These are phyloP conservation scores for Boehmeria nivea DNA, from an alignment of 306 rosid species.

Conservation along the genomic window DNA sequence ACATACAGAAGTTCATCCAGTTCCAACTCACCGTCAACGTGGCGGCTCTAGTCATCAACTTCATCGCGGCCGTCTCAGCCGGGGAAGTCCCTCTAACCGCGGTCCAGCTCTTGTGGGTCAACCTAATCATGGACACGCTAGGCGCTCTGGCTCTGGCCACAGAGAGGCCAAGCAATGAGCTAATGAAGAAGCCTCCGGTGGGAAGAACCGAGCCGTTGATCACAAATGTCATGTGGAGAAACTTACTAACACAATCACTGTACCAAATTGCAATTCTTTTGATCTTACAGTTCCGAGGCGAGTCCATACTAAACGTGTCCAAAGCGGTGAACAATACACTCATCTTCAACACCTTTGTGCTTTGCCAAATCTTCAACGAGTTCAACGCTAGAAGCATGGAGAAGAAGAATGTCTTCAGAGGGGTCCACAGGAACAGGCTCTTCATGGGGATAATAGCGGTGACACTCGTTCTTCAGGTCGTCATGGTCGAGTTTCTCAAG, in stretches of 20 bases:
- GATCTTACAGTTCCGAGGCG: conserved; percentile 64
- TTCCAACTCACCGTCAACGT: conserved; percentile 83
- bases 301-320: conserved; percentile 44
- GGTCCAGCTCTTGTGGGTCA: conserved; percentile 80
- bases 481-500: conserved; percentile 79
- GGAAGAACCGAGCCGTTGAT: conserved; percentile 82
- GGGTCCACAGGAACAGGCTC: conserved; percentile 48
- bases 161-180: conserved; percentile 72
- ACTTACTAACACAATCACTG: conserved; percentile 64
- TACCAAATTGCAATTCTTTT: conserved; percentile 65
- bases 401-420: conserved; percentile 66
- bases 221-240: conserved; percentile 87
- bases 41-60: conserved; percentile 84
- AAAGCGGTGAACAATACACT: conserved; percentile 58
- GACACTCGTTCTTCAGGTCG: conserved; percentile 65
- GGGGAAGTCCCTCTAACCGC: conserved; percentile 85
- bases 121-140: conserved; percentile 84
- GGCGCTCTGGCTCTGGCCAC: conserved; percentile 94
- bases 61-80: conserved; percentile 81
- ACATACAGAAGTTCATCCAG: conserved; percentile 84
- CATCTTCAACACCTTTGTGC: conserved; percentile 74
- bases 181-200: conserved; percentile 62
- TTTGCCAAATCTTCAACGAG: conserved; percentile 87
- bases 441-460: conserved; percentile 72
- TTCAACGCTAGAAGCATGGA: conserved; percentile 82